Conservation (phyloP, 169 alveolate genomes). For the Babesia bigemina region DNA sequence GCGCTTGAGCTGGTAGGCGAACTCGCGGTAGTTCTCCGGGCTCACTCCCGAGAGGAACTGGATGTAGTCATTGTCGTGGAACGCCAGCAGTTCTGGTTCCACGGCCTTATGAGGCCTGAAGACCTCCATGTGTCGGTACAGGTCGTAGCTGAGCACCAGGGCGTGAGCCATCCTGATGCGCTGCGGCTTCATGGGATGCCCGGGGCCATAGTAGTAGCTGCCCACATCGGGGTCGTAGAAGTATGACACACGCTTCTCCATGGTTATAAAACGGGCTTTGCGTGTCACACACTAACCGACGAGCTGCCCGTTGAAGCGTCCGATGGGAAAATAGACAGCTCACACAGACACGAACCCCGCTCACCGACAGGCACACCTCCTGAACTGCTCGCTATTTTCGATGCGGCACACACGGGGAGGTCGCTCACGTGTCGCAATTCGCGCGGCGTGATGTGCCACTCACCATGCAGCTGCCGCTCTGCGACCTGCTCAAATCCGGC, state of each 20-base stretch:
- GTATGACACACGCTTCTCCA: slow-evolving; percentile 86
- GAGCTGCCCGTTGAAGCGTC: too few relatives aligned
- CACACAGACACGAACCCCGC: too few relatives aligned
- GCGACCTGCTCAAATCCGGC: not conserved
- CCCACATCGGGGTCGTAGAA: slow-evolving; percentile 95
- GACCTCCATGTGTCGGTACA: slow-evolving; percentile 95
- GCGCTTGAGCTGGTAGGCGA: slow-evolving; percentile 83
- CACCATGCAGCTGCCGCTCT: not conserved
- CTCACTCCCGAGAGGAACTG: slow-evolving; percentile 84
- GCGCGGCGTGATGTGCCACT: not conserved
- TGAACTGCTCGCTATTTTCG: too few relatives aligned
- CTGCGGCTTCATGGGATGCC: slow-evolving; percentile 99
- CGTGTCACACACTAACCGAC: too few relatives aligned
- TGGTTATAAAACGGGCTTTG: not conserved
- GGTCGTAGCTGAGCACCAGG: slow-evolving; percentile 92
- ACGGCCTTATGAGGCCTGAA: slow-evolving; percentile 95
- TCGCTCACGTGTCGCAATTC: not conserved
- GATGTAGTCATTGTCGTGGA: slow-evolving; percentile 95
- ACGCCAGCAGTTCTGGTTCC: slow-evolving; percentile 91
- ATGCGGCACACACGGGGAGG: too few relatives aligned
- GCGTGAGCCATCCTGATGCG: slow-evolving; percentile 98
- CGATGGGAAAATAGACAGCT: too few relatives aligned
- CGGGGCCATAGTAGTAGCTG: slow-evolving; percentile 97
- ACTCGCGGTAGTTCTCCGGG: slow-evolving; percentile 84
- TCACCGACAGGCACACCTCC: too few relatives aligned